phyloP scores from a whole-genome alignment of 2,329 filamentous ascomycete species.

The Exophiala calicioides region DNA sequence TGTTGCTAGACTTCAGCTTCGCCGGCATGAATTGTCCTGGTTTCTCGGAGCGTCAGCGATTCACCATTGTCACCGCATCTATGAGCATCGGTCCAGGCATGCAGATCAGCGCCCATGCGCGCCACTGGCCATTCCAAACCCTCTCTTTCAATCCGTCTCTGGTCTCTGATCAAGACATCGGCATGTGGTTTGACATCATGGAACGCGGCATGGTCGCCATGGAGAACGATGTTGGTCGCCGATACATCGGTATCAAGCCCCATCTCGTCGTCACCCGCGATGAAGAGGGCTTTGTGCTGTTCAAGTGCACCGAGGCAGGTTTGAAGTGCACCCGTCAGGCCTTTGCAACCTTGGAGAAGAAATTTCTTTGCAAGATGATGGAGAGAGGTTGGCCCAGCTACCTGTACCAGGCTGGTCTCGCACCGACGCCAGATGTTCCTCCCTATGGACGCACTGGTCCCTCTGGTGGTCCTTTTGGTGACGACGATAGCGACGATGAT shows the following conservation, averaged over 20 bases:
- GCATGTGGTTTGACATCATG: slow-evolving; percentile 29
- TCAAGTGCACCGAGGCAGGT: slow-evolving; percentile 16
- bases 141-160: slow-evolving; percentile 15
- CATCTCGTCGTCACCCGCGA: slow-evolving; percentile 17
- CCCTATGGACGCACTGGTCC: no score
- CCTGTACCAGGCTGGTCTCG: slow-evolving; percentile 8
- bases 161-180: slow-evolving; percentile 24
- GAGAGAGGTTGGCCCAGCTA: slow-evolving; percentile 20
- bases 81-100: slow-evolving; percentile 11
- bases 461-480: no score
- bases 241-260: slow-evolving; percentile 14
- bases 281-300: slow-evolving; percentile 18
- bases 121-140: slow-evolving; percentile 30
- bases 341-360: slow-evolving; percentile 17
- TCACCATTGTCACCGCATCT: slow-evolving; percentile 16
- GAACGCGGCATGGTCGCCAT: slow-evolving; percentile 18
- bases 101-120: slow-evolving; percentile 18
- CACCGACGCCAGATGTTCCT: neutral
- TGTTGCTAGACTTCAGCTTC: slow-evolving; percentile 43
- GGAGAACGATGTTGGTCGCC: slow-evolving; percentile 12
- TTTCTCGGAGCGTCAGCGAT: slow-evolving; percentile 46
- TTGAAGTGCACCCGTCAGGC: slow-evolving; percentile 13
- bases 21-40: slow-evolving; percentile 45
- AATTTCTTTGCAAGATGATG: slow-evolving; percentile 18
- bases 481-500: no score